Evolutionary conservation across 2,329 filamentous ascomycete species (phyloP).

Genomic region (Colletotrichum lentis): DNA sequence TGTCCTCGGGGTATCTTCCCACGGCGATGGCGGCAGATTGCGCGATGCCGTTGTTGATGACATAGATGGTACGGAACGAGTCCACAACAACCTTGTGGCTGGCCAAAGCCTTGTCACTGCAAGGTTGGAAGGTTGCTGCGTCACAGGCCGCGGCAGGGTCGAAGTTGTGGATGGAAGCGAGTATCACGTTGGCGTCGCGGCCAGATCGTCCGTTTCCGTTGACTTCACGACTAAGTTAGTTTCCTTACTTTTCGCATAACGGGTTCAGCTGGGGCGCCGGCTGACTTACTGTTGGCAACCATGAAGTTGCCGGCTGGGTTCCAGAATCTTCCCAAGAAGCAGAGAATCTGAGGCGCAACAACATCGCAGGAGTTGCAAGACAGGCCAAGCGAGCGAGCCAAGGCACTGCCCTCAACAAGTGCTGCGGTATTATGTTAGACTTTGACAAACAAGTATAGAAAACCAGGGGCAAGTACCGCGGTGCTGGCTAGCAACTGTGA

Average conservation of each 20-base stretch:
- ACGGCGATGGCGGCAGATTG: conserved; percentile 67
- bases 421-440: conserved; percentile 47
- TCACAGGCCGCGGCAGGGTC: conserved; percentile 73
- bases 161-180: conserved; percentile 73
- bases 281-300: conserved; percentile 68
- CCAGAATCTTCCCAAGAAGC: conserved; percentile 81
- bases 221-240: conserved; percentile 47
- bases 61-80: conserved; percentile 75
- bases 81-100: conserved; percentile 81
- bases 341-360: conserved; percentile 75
- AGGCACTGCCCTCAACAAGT: conserved; percentile 70
- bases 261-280: neutral
- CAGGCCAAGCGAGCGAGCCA: conserved; percentile 71
- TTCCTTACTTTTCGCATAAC: no score
- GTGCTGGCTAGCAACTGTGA: conserved; percentile 75
- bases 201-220: conserved; percentile 69
- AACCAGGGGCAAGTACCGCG: conserved; percentile 59
- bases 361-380: conserved; percentile 67
- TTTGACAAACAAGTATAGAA: neutral
- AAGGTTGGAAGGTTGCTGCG: conserved; percentile 79
- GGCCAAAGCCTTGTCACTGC: conserved; percentile 71
- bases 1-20: conserved; percentile 75
- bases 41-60: conserved; percentile 71
- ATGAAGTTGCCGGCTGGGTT: conserved; percentile 63
- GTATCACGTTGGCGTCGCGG: conserved; percentile 75